phyloP scores from a whole-genome alignment of 768 basidiomycete genomes.

The Macrolepiota albuminosa region DNA sequence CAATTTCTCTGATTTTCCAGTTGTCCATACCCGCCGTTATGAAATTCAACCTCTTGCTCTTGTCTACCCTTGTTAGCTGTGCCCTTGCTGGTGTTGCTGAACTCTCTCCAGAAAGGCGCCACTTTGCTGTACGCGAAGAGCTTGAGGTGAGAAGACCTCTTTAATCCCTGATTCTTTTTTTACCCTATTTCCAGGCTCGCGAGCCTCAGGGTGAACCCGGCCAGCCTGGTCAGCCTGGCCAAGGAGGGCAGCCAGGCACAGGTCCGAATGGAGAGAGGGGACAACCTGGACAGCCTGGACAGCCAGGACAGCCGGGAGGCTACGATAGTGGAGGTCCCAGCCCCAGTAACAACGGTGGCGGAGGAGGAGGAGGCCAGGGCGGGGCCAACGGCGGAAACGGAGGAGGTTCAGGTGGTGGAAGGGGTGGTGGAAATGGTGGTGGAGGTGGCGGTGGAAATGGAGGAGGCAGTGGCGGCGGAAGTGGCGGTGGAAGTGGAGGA shows the following conservation, averaged over 20 bases:
- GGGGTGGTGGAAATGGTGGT: not conserved
- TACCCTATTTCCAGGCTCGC: not conserved
- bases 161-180: not conserved
- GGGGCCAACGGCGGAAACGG: conserved; percentile 6
- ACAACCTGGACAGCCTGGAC: conserved; percentile 11
- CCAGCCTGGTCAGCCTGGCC: conserved; percentile 7
- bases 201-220: conserved; percentile 8
- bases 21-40: not conserved
- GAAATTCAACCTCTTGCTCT: conserved; percentile 7
- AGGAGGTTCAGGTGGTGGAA: conserved; percentile 2
- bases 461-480: not conserved
- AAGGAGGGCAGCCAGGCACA: conserved; percentile 6
- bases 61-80: conserved; percentile 7
- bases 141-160: not conserved
- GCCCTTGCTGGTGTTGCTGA: conserved; percentile 4
- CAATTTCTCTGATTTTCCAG: not conserved
- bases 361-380: not conserved
- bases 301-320: conserved; percentile 11
- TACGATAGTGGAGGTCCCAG: not conserved
- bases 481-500: not conserved
- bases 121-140: not conserved
- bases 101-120: not conserved
- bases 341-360: conserved; percentile 7
- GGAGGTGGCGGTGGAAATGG: not conserved
- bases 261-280: conserved; percentile 2